phyloP scores from a whole-genome alignment of 768 basidiomycete genomes.

The Sarcodon sp. region DNA sequence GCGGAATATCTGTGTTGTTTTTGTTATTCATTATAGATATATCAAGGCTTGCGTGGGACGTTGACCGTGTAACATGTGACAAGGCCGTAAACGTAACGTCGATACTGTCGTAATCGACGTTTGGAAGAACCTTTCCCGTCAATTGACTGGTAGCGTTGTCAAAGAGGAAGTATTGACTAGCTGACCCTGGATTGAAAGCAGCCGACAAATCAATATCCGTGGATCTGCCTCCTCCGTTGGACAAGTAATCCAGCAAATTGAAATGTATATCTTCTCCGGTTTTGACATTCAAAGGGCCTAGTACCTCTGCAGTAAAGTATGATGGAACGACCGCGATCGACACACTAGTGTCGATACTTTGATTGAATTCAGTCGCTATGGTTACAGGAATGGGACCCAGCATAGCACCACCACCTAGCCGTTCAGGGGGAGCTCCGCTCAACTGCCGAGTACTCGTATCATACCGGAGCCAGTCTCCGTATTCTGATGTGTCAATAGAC shows the following conservation, averaged over 20 bases:
- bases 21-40: conserved; percentile 30
- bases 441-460: conserved; percentile 42
- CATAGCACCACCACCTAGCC: conserved; percentile 17
- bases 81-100: conserved; percentile 55
- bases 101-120: conserved; percentile 26
- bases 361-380: conserved; percentile 52
- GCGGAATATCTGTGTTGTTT: conserved; percentile 20
- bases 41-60: conserved; percentile 48
- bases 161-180: conserved; percentile 39
- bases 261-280: conserved; percentile 41
- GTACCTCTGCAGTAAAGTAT: conserved; percentile 46
- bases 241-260: conserved; percentile 41
- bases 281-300: conserved; percentile 43
- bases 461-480: conserved; percentile 47
- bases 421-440: conserved; percentile 48
- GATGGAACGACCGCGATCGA: conserved; percentile 57
- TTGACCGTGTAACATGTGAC: conserved; percentile 52
- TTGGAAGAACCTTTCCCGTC: conserved; percentile 40
- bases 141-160: conserved; percentile 31
- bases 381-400: conserved; percentile 41
- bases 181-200: conserved; percentile 37
- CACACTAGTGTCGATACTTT: conserved; percentile 51
- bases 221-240: conserved; percentile 19
- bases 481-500: conserved; percentile 43
- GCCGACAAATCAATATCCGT: conserved; percentile 41